Conservation (phyloP, 768 basidiomycete species). For the Phlebiopsis gigantea region DNA sequence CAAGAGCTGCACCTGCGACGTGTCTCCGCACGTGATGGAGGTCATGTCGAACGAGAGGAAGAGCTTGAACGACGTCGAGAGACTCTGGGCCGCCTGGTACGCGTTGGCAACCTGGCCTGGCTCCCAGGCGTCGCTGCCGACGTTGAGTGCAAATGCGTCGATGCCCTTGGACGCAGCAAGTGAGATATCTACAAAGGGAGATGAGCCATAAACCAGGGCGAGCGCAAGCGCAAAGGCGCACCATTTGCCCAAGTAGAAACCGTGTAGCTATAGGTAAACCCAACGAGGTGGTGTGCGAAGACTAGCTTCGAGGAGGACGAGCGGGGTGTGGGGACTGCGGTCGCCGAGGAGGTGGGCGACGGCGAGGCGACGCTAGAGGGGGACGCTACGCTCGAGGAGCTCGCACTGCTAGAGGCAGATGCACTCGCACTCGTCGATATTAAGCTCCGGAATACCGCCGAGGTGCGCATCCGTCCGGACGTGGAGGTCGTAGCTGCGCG, state of each 20-base stretch:
- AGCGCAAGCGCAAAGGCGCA: not conserved
- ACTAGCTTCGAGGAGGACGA: slow-evolving; percentile 10
- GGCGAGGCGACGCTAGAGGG: not conserved
- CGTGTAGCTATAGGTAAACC: slow-evolving; percentile 63
- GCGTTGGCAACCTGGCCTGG: slow-evolving; percentile 56
- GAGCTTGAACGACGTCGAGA: slow-evolving; percentile 46
- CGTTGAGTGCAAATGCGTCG: slow-evolving; percentile 69
- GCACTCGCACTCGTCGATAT: not conserved
- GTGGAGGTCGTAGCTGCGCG: not conserved
- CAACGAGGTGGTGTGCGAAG: slow-evolving; percentile 36
- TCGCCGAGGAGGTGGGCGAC: not conserved
- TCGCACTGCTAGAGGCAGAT: not conserved
- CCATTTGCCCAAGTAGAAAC: slow-evolving; percentile 34
- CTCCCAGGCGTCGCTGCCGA: slow-evolving; percentile 63
- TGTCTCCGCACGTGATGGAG: slow-evolving; percentile 46
- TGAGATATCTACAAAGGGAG: slow-evolving; percentile 33
- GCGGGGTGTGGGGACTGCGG: not conserved
- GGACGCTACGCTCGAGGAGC: not conserved
- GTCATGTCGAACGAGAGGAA: slow-evolving; percentile 28
- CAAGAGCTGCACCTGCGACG: slow-evolving; percentile 43
- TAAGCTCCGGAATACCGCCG: not conserved
- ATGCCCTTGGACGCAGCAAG: slow-evolving; percentile 55
- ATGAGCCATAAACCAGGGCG: not conserved
- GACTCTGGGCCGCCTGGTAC: slow-evolving; percentile 32
- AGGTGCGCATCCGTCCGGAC: not conserved